Conservation (phyloP, 495 filamentous ascomycete genomes). For the Neurospora tetrasperma region DNA sequence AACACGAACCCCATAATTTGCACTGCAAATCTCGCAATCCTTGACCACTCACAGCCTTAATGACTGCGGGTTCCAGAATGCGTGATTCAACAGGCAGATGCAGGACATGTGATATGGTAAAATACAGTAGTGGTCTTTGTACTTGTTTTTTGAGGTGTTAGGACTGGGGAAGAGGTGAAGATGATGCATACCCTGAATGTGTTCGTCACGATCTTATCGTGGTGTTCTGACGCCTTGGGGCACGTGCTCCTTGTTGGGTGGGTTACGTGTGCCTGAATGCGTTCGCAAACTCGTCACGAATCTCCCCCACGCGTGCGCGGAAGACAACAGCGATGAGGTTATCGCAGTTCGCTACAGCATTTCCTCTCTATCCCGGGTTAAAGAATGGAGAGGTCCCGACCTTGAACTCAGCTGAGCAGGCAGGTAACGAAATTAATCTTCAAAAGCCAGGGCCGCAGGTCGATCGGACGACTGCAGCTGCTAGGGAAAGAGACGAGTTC, state of each 20-base stretch:
- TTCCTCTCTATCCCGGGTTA: not conserved
- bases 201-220: not conserved
- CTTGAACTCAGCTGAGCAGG: not conserved
- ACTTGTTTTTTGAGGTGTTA: constrained; percentile 8
- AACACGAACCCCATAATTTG: constrained; percentile 7
- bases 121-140: constrained; percentile 15
- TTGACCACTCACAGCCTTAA: constrained; percentile 11
- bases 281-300: not conserved
- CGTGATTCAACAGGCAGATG: constrained; percentile 8
- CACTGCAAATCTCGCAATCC: constrained; percentile 15
- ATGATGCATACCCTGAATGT: constrained; percentile 24
- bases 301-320: not conserved
- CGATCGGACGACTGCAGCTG: constrained; percentile 10
- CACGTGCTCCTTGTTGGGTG: not conserved
- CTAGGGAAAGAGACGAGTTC: constrained; percentile 4
- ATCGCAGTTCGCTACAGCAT: constrained; percentile 1
- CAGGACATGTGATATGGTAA: constrained; percentile 16
- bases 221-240: not conserved
- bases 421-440: not conserved
- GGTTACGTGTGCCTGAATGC: not conserved
- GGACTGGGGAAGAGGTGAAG: constrained; percentile 14
- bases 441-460: not conserved
- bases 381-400: not conserved
- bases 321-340: not conserved
- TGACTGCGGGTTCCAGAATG: constrained; percentile 14